These are phyloP conservation scores for Datisca glomerata DNA, from an alignment of 306 rosid species.

Conservation along the genomic window DNA sequence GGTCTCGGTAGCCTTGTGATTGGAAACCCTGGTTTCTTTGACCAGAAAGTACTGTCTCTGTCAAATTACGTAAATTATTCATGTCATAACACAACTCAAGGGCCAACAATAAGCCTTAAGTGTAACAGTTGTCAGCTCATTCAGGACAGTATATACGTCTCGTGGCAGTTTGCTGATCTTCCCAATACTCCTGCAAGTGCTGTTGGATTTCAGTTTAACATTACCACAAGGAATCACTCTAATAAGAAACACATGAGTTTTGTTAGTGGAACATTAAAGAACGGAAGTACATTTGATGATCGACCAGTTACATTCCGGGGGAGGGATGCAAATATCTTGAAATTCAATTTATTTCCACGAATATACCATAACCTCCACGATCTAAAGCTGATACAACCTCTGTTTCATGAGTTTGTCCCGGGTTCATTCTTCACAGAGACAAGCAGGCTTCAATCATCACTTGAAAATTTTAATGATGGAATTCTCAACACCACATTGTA, in stretches of 20 bases:
- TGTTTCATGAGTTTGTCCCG: constrained; percentile 83
- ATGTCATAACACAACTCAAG: constrained; percentile 74
- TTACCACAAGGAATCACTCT: constrained; percentile 39
- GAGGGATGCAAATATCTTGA: constrained; percentile 48
- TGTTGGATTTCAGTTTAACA: constrained; percentile 87
- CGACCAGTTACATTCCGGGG: constrained; percentile 89
- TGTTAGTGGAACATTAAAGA: constrained; percentile 64
- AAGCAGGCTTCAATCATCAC: constrained; percentile 58
- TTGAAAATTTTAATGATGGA: constrained; percentile 65
- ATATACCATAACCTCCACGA: constrained; percentile 53
- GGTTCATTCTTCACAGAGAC: constrained; percentile 64
- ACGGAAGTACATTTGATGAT: constrained; percentile 54
- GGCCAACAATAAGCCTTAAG: constrained; percentile 53
- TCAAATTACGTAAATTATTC: constrained; percentile 53
- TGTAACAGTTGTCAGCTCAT: constrained; percentile 50
- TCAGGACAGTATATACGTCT: constrained; percentile 60
- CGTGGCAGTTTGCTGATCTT: constrained; percentile 83
- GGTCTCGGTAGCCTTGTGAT: constrained; percentile 46
- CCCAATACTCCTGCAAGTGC: constrained; percentile 76
- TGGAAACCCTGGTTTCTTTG: constrained; percentile 78
- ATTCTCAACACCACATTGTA: constrained; percentile 63
- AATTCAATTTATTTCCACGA: constrained; percentile 73
- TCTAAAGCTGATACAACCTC: constrained; percentile 80
- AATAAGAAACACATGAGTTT: constrained; percentile 47
- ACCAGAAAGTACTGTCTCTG: constrained; percentile 41